Conservation (phyloP, 768 basidiomycete species). For the Gyrodon lividus region DNA sequence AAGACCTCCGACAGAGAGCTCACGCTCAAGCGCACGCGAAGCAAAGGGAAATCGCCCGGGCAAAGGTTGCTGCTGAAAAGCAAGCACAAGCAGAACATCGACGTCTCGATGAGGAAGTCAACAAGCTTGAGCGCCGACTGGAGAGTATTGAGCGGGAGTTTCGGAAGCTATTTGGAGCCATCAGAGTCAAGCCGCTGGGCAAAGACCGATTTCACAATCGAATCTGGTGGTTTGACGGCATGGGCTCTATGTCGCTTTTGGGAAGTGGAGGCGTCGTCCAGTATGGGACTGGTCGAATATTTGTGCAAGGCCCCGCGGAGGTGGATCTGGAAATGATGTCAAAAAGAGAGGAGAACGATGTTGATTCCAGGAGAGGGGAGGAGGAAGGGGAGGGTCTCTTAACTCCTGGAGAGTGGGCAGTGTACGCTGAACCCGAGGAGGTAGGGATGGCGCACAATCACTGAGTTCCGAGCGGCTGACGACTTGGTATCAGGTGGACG, state of each 20-base stretch:
- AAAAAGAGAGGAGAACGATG: conserved; percentile 50
- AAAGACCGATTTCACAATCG: conserved; percentile 92
- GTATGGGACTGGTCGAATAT: conserved; percentile 88
- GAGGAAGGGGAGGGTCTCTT: conserved; percentile 85
- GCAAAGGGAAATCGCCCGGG: conserved; percentile 75
- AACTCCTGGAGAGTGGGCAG: conserved; percentile 83
- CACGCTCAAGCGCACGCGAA: conserved; percentile 64
- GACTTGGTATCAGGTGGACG: conserved; percentile 58
- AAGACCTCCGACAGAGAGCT: conserved; percentile 51
- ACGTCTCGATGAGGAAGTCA: conserved; percentile 84
- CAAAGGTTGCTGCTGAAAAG: conserved; percentile 76
- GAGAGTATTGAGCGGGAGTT: conserved; percentile 94
- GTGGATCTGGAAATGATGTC: conserved; percentile 74
- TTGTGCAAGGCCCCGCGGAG: conserved; percentile 89
- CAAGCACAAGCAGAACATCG: conserved; percentile 82
- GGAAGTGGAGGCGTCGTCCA: conserved; percentile 75
- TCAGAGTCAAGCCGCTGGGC: conserved; percentile 87
- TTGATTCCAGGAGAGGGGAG: conserved; percentile 59
- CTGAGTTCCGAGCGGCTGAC: conserved; percentile 7
- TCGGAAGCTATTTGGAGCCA: conserved; percentile 79
- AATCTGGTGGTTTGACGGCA: conserved; percentile 98
- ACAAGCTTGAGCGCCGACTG: conserved; percentile 74
- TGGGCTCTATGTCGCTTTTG: conserved; percentile 80
- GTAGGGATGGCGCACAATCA: conserved; percentile 37
- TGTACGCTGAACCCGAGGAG: conserved; percentile 84